phyloP scores from a whole-genome alignment of 345 rosid species.

The Hypericum androsaemum region DNA sequence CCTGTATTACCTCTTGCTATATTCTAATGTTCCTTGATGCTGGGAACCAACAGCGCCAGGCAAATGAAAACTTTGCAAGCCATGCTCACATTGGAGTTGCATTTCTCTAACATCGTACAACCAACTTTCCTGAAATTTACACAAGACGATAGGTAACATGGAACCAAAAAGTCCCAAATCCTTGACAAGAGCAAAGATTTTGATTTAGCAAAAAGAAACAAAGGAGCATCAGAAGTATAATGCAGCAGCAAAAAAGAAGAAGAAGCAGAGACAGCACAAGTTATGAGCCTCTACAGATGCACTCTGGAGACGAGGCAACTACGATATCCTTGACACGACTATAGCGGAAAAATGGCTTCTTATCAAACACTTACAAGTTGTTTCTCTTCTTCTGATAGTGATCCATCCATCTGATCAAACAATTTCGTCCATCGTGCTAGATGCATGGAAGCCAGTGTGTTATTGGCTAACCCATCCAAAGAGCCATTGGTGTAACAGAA shows the following conservation, averaged over 20 bases:
- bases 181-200: too few species aligned
- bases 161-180: too few species aligned
- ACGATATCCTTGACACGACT: too few species aligned
- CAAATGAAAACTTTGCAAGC: constrained; percentile 47
- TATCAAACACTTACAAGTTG: constrained; percentile 53
- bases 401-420: constrained; percentile 68
- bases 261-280: too few species aligned
- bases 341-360: too few species aligned
- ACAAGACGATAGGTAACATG: too few species aligned
- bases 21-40: constrained; percentile 26
- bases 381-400: constrained; percentile 71
- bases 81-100: constrained; percentile 68
- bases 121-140: constrained; percentile 56
- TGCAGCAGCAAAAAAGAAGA: too few species aligned
- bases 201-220: too few species aligned
- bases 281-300: too few species aligned
- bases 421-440: constrained; percentile 46
- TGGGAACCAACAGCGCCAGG: constrained; percentile 30
- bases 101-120: constrained; percentile 62
- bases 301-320: too few species aligned
- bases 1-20: constrained; percentile 36
- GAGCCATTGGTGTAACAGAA: constrained; percentile 18
- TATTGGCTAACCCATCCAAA: constrained; percentile 23
- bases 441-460: constrained; percentile 41
- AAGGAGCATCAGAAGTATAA: too few species aligned